These are phyloP conservation scores for Lactifluus volemus DNA, from an alignment of 768 basidiomycete genomes.

Conservation along the genomic window DNA sequence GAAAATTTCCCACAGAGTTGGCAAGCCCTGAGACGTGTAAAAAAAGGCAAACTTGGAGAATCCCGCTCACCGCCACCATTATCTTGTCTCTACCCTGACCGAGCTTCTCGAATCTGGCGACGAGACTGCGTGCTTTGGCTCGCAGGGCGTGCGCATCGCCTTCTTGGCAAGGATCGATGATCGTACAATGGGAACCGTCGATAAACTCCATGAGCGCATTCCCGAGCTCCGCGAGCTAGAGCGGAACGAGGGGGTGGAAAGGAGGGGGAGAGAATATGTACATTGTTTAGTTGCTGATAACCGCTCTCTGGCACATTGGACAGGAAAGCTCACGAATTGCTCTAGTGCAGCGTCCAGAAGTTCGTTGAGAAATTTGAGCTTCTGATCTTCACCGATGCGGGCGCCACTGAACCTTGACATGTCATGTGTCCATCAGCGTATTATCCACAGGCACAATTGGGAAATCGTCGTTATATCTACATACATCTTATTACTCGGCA, in stretches of 20 bases:
- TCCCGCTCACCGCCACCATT: constrained; percentile 41
- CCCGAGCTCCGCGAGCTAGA: constrained; percentile 45
- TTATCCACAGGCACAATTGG: constrained; percentile 1
- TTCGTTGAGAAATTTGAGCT: background rate
- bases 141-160: constrained; percentile 33
- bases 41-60: background rate
- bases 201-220: constrained; percentile 35
- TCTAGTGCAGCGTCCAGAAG: constrained; percentile 13
- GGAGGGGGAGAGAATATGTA: background rate
- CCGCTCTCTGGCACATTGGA: background rate
- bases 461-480: background rate
- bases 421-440: constrained; percentile 10
- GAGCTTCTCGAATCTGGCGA: constrained; percentile 33
- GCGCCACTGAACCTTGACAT: constrained; percentile 13
- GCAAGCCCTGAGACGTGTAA: background rate
- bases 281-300: constrained; percentile 4
- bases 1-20: too few relatives aligned
- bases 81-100: constrained; percentile 34
- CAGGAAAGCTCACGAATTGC: constrained; percentile 8
- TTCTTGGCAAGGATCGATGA: constrained; percentile 43
- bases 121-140: constrained; percentile 33
- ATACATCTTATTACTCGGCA: background rate
- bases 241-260: too few relatives aligned
- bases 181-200: constrained; percentile 38
- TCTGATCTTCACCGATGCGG: constrained; percentile 6